Evolutionary conservation across 176 grass and related monocot species (phyloP), one percentile per base, ranked within the genome.

Genomic region (Oryza longistaminata): DNA sequence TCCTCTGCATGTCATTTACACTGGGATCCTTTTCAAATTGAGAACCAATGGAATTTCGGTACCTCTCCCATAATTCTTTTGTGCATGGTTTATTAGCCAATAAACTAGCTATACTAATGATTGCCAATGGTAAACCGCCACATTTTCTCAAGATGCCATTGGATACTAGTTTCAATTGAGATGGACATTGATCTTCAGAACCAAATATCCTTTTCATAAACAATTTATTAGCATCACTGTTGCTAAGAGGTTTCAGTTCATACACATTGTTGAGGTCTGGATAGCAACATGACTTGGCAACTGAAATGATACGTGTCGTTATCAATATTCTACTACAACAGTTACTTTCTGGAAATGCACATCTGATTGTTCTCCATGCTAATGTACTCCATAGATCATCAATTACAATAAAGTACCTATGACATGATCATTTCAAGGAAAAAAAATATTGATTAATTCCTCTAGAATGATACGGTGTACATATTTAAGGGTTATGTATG

Each of bases 31-130:
- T 45, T 67, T 16, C 58, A 66, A 68, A 7, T 31, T 4, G 25
- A 25, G 33, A 26, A 12, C 26, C 12, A 27, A 81, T 42, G 68
- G 55, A 67, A 81, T 81, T 67, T 9, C 11, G 35, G 1, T 16
- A 29, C 19, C 26, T 43, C 21, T 68, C 39, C 77, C 61, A 81
- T 25, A 68, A 61, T 9, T 81, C 55, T 65, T 44, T 67, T 0
- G 9, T 81, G 34, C 34, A 14, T 42, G 77, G 55, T 34, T 44
- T 35, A 44, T 22, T 48, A 19, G 77, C 61, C 26, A 81, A 68
- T 11, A 81, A 29, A 16, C 77, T 81, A 48, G 77, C 77, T 13
- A 81, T 81, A 17, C 31, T 81, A 81, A 81, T 66, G 39, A 81
- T 44, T 16, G 55, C 77, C 66, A 81, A 49, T 14, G 46, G 46